A percentile compares a stretch with the other conserved stretches of the same genome.
Conservation (phyloP, 2,329 filamentous ascomycete genomes). For the Alternaria burnsii region DNA sequence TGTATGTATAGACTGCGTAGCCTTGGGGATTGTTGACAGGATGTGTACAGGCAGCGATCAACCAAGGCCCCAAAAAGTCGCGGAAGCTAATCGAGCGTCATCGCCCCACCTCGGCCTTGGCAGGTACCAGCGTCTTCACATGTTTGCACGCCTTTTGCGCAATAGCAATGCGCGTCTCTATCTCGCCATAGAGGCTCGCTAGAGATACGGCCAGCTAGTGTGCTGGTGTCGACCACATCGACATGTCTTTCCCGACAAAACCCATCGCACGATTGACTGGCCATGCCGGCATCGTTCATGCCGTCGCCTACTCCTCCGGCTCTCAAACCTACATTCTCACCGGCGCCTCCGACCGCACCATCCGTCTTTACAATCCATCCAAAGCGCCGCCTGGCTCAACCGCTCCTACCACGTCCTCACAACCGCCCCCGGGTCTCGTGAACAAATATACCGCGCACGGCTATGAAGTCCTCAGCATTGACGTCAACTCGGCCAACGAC, state of each 20-base stretch:
- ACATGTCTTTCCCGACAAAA: conserved; percentile 53
- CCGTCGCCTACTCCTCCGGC: conserved; percentile 60
- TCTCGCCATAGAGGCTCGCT: neutral
- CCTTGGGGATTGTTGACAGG: neutral
- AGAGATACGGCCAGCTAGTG: too few species aligned
- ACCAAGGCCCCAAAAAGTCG: conserved; percentile 28
- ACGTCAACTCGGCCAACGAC: conserved; percentile 77
- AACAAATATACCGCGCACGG: conserved; percentile 91
- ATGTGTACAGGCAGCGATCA: conserved; percentile 7
- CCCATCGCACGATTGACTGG: conserved; percentile 53
- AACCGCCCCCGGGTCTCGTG: conserved; percentile 64
- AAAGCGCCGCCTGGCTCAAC: conserved; percentile 55
- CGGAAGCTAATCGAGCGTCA: conserved; percentile 28
- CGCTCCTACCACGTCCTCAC: conserved; percentile 39
- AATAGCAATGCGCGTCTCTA: neutral
- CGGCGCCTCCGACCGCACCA: conserved; percentile 82
- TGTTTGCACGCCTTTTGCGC: neutral
- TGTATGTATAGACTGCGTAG: neutral
- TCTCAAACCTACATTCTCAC: conserved; percentile 72
- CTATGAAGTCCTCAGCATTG: conserved; percentile 87
- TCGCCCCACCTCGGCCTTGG: conserved; percentile 19
- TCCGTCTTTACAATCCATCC: conserved; percentile 85
- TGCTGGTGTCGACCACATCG: conserved; percentile 13
- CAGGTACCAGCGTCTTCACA: conserved; percentile 16
- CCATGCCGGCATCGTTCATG: conserved; percentile 58